Percentiles rank a stretch among this genome's conserved stretches.
phyloP scores from a whole-genome alignment of 2,329 filamentous ascomycete genomes.

The Cercospora beticola region DNA sequence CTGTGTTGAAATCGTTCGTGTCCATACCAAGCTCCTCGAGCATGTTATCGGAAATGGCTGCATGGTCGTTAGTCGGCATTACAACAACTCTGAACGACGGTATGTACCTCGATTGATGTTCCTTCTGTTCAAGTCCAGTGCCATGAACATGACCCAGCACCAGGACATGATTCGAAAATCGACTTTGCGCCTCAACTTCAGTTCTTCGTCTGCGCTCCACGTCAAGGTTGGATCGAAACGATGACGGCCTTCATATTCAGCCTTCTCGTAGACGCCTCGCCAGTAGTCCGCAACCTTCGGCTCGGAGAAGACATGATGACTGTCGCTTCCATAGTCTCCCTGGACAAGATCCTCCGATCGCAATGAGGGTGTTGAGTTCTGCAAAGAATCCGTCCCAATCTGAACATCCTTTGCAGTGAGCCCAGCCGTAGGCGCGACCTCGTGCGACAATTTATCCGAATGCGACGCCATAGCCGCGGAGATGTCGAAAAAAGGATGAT shows the following conservation, averaged over 20 bases:
- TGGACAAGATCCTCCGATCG: slow-evolving; percentile 20
- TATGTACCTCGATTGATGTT: slow-evolving; percentile 31
- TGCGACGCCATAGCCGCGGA: slow-evolving; percentile 13
- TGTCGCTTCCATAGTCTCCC: slow-evolving; percentile 22
- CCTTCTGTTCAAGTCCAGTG: slow-evolving; percentile 32
- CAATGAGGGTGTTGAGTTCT: slow-evolving; percentile 9
- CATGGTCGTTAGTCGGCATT: slow-evolving; percentile 47
- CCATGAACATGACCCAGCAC: slow-evolving; percentile 34
- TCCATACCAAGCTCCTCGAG: slow-evolving; percentile 30
- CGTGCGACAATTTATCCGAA: not conserved
- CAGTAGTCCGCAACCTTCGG: slow-evolving; percentile 56
- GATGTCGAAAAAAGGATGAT: not conserved
- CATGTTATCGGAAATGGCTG: slow-evolving; percentile 32
- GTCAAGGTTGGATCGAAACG: slow-evolving; percentile 50
- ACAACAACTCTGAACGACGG: slow-evolving; percentile 27
- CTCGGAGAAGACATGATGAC: slow-evolving; percentile 47
- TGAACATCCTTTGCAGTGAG: slow-evolving; percentile 7
- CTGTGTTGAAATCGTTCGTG: slow-evolving; percentile 37
- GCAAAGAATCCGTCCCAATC: not conserved
- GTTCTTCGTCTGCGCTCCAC: slow-evolving; percentile 48
- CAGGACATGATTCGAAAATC: slow-evolving; percentile 31
- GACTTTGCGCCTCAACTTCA: slow-evolving; percentile 34
- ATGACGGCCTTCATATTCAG: slow-evolving; percentile 52
- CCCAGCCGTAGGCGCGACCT: not conserved
- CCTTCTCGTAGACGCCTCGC: slow-evolving; percentile 55